Percentiles rank a stretch among this genome's conserved stretches.
These are phyloP conservation scores for Lolium multiflorum DNA, from an alignment of 176 grass and related monocot species.

Conservation along the genomic window DNA sequence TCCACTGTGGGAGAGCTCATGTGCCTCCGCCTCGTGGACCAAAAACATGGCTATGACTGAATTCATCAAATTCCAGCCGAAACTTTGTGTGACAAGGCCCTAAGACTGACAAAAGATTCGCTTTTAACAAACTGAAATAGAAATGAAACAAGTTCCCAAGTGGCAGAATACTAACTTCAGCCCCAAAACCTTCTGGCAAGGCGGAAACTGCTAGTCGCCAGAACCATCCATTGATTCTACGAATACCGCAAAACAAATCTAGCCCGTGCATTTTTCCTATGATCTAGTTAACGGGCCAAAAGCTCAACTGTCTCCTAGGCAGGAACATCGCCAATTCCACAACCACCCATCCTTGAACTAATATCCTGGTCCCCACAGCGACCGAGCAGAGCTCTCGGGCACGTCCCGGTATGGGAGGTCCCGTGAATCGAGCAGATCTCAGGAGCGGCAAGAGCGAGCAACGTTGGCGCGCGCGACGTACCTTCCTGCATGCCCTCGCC, in stretches of 20 bases:
- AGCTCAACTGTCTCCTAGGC: not conserved
- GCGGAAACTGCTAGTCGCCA: not conserved
- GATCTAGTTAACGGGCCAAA: constrained; percentile 24
- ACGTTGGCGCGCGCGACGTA: constrained; percentile 32
- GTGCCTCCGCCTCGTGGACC: not conserved
- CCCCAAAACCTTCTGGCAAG: not conserved
- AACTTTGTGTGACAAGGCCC: not conserved
- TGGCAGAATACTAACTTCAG: not conserved
- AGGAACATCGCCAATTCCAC: constrained; percentile 31
- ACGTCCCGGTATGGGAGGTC: not conserved
- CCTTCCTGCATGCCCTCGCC: constrained; percentile 96
- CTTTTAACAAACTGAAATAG: not conserved
- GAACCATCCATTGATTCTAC: not conserved
- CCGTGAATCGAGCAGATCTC: constrained; percentile 63
- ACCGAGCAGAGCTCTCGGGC: not conserved
- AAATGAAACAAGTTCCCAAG: not conserved
- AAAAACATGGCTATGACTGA: not conserved
- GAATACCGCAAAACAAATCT: constrained; percentile 1
- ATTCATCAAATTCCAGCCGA: constrained; percentile 30
- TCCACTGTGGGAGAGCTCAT: too few relatives aligned
- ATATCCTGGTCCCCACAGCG: constrained; percentile 21
- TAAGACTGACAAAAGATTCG: not conserved
- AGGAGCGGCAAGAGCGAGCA: not conserved
- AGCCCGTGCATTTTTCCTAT: constrained; percentile 35
- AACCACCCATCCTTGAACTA: not conserved